These are phyloP conservation scores for Hypoxylon sp. DNA, from an alignment of 2,329 filamentous ascomycete genomes.

Conservation along the genomic window DNA sequence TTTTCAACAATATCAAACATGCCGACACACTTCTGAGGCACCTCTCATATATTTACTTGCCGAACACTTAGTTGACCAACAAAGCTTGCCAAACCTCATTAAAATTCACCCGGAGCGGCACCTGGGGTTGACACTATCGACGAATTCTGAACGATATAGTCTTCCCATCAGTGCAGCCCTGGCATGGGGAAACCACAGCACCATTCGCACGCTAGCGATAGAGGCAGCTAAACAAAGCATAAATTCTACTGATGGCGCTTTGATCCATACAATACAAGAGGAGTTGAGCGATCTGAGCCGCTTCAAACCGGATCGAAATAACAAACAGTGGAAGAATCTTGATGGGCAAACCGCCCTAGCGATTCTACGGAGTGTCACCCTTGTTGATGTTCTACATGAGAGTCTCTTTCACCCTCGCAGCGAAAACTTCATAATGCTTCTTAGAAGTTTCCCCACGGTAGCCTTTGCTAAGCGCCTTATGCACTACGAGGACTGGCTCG, in stretches of 20 bases:
- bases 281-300: neutral
- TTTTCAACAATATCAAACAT: constrained; percentile 19
- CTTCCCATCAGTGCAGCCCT: constrained; percentile 23
- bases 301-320: neutral
- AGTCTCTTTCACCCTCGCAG: neutral
- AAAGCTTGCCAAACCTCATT: constrained; percentile 24
- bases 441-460: no score
- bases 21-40: constrained; percentile 14
- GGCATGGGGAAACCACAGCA: constrained; percentile 21
- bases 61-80: constrained; percentile 32
- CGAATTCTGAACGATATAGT: constrained; percentile 3
- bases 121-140: neutral
- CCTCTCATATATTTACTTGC: constrained; percentile 37
- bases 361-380: neutral
- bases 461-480: neutral
- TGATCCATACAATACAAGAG: neutral
- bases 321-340: neutral
- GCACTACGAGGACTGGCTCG: neutral
- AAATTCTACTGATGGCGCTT: no score
- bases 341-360: neutral
- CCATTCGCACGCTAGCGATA: constrained; percentile 10
- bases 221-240: constrained; percentile 1
- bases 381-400: neutral
- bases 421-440: no score
- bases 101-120: neutral